Base-by-base conservation (phyloP, 352 stramenopile genomes). In the Blastocystis sp. region DNA sequence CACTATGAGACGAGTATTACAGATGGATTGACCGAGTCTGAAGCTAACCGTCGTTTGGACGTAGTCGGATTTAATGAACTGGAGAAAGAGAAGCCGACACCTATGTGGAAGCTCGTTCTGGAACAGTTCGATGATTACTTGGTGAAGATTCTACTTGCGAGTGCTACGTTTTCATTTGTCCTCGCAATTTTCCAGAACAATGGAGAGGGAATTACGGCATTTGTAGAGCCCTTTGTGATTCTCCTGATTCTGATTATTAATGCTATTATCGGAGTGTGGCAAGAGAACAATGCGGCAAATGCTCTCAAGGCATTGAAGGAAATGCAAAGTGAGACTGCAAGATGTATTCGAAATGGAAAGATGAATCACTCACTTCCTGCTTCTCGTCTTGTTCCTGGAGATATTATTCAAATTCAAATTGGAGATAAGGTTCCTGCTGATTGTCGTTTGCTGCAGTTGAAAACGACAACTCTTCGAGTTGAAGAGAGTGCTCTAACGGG, bases 401-500 rank as follows among this genome's bases (percentile, higher is more conserved):
- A 99, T 90, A 91, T 99, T 58, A 93, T 98, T 49, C 91, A 95
- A 29, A 39, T 86, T 58, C 21, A 92, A 24, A 95, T 98, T 5
- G 96, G 96, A 12, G 96, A 99, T 90, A 98, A 97, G 88, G 93
- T 98, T 56, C 95, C 96, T 0, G 96, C 96, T 0, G 96, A 99
- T 90, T 88, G 92, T 94, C 93, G 96, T n/a, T 86, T 99, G 39
- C 88, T 98, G 46, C 92, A 91, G 58, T 93, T 98, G 81, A 97
- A 97, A 90, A 97, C 93, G 9, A 96, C 93, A 37, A 94, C 94
- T 0, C 92, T 98, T 46, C 92, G 94, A 71, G 92, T 96, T 21
- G 95, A 98, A 88, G 94, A 99, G 90, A 94, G 92, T 11, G 93
- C 95, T 78, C 93, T 99, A 90, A 99, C 96, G 16, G 96, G 96